Evolutionary conservation across 768 basidiomycete genomes (phyloP).

Genomic region (Strobilomyces confusus): DNA sequence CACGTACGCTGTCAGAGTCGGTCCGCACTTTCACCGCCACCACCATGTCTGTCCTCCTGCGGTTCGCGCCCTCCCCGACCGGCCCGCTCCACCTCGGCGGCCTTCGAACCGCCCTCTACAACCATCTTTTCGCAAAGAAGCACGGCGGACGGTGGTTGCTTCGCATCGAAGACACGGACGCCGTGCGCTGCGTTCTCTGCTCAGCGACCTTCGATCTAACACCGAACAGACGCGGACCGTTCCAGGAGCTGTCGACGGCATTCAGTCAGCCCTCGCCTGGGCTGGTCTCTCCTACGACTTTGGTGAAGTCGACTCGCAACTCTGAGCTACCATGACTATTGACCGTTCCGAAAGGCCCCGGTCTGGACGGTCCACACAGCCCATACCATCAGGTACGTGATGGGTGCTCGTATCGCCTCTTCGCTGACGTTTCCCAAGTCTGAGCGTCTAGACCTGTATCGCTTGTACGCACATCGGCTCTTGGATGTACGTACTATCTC

Average conservation of each 20-base stretch:
- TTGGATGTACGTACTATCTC: slow-evolving; percentile 53
- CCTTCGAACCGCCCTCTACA: slow-evolving; percentile 90
- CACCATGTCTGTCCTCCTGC: slow-evolving; percentile 55
- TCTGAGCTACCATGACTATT: not conserved
- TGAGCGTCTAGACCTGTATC: slow-evolving; percentile 84
- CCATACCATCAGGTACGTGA: slow-evolving; percentile 79
- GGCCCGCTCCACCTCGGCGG: slow-evolving; percentile 94
- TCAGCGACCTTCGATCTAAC: not conserved
- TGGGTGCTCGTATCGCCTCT: not conserved
- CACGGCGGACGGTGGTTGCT: slow-evolving; percentile 86
- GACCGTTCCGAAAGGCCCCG: slow-evolving; percentile 57
- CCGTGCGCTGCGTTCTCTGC: slow-evolving; percentile 46
- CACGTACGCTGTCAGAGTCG: too few relatives aligned
- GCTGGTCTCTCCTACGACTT: slow-evolving; percentile 89
- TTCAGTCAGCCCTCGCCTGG: slow-evolving; percentile 78
- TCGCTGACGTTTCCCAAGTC: slow-evolving; percentile 54
- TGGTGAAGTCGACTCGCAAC: slow-evolving; percentile 45
- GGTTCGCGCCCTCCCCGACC: slow-evolving; percentile 97
- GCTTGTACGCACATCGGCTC: slow-evolving; percentile 63
- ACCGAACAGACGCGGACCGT: slow-evolving; percentile 66
- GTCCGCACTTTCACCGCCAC: too few relatives aligned
- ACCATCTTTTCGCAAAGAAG: slow-evolving; percentile 80
- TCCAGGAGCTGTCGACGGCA: slow-evolving; percentile 79
- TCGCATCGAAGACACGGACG: slow-evolving; percentile 93
- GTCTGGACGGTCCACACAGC: slow-evolving; percentile 64